phyloP scores from a whole-genome alignment of 306 rosid species.

The Bauhinia variegata region DNA sequence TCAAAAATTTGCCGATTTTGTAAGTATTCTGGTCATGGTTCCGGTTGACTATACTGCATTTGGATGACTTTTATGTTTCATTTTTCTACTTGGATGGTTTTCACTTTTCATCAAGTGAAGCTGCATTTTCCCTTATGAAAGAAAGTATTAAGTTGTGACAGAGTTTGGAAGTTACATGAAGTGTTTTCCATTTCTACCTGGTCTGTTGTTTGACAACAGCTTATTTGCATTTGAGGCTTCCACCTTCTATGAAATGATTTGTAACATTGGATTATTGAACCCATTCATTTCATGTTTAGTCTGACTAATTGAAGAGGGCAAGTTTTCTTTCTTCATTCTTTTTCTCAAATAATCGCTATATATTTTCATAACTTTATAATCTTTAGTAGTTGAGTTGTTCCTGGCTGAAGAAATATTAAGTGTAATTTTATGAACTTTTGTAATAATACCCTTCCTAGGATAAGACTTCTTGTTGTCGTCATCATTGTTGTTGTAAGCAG shows the following conservation, averaged over 20 bases:
- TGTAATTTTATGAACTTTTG: conserved; percentile 18
- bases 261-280: neutral
- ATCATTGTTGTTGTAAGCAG: too few relatives aligned
- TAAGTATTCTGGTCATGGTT: conserved; percentile 54
- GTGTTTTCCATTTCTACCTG: conserved; percentile 19
- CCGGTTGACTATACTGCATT: conserved; percentile 21
- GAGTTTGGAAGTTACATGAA: neutral
- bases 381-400: conserved; percentile 12
- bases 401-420: conserved; percentile 26
- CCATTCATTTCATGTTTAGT: conserved; percentile 23
- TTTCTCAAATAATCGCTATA: neutral
- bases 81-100: neutral
- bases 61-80: conserved; percentile 10
- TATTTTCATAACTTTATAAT: neutral
- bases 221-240: neutral
- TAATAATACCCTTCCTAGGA: too few relatives aligned
- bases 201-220: conserved; percentile 7
- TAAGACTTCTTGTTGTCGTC: too few relatives aligned
- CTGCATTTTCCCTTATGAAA: conserved; percentile 18
- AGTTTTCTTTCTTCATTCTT: conserved; percentile 18
- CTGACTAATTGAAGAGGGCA: conserved; percentile 6
- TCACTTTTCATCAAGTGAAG: neutral
- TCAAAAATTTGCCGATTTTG: conserved; percentile 99
- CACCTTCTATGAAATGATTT: too few relatives aligned
- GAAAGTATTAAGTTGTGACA: conserved; percentile 7